These are phyloP conservation scores for Silene conica DNA, from an alignment of 148 eudicot genomes.

Conservation along the genomic window DNA sequence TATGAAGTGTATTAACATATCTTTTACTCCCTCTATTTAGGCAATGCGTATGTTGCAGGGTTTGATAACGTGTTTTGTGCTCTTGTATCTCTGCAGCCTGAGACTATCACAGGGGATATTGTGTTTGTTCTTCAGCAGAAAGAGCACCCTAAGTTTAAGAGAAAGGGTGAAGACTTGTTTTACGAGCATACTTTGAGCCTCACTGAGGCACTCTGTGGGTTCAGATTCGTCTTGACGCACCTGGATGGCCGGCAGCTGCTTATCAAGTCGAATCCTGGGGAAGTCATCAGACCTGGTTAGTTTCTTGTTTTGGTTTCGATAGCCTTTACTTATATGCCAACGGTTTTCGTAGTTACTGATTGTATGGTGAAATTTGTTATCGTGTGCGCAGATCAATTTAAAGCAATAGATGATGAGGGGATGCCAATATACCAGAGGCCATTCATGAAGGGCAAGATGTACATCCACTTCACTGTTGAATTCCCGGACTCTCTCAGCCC, in stretches of 20 bases:
- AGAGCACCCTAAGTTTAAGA: slow-evolving; percentile 62
- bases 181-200: slow-evolving; percentile 56
- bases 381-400: slow-evolving; percentile 42
- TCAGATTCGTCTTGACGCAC: slow-evolving; percentile 54
- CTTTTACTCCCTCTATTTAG: no score
- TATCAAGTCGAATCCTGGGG: slow-evolving; percentile 59
- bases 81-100: slow-evolving; percentile 44
- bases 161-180: slow-evolving; percentile 73
- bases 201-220: slow-evolving; percentile 62
- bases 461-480: slow-evolving; percentile 64
- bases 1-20: slow-evolving; percentile 1
- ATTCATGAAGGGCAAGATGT: slow-evolving; percentile 74
- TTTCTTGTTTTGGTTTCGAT: neutral
- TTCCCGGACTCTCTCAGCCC: slow-evolving; percentile 44
- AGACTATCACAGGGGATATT: slow-evolving; percentile 61
- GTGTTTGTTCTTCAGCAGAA: slow-evolving; percentile 66
- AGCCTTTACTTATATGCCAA: no score
- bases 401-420: slow-evolving; percentile 76
- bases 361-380: no score
- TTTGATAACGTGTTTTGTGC: neutral
- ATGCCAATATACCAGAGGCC: slow-evolving; percentile 79
- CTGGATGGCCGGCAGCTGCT: slow-evolving; percentile 58
- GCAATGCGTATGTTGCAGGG: no score
- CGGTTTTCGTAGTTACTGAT: no score
- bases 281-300: slow-evolving; percentile 68